These are phyloP conservation scores for Cylindrotheca fusiformis DNA, from an alignment of 108 stramenopile species.

Conservation along the genomic window DNA sequence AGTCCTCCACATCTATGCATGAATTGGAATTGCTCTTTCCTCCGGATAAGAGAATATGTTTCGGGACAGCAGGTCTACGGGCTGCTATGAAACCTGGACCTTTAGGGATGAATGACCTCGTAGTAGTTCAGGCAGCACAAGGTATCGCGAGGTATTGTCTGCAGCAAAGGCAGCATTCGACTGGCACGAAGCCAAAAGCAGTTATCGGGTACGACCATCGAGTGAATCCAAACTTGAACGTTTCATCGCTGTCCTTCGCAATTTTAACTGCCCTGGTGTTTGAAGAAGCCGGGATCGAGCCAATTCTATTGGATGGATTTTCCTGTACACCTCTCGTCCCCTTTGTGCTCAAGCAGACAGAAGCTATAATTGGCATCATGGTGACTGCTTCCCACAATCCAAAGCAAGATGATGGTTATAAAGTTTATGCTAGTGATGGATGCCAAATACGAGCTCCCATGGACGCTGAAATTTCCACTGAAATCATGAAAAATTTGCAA, in stretches of 20 bases:
- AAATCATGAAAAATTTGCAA: conserved; percentile 76
- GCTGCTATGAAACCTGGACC: conserved; percentile 90
- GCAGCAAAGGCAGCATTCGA: conserved; percentile 11
- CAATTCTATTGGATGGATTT: conserved; percentile 80
- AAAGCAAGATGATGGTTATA: conserved; percentile 93
- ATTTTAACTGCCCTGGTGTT: conserved; percentile 84
- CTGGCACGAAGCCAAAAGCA: conserved; percentile 20
- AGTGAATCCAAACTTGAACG: conserved; percentile 34
- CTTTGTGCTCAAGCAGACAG: conserved; percentile 41
- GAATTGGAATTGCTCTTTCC: conserved; percentile 47
- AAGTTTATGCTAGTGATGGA: conserved; percentile 95
- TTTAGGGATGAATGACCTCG: conserved; percentile 91
- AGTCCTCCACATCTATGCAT: conserved; percentile 8
- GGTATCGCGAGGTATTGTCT: conserved; percentile 69
- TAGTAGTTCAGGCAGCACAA: conserved; percentile 91
- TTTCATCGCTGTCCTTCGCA: conserved; percentile 90
- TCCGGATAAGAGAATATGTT: conserved; percentile 61
- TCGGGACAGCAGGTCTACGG: conserved; percentile 95
- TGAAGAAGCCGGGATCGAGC: conserved; percentile 68
- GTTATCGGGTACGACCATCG: conserved; percentile 96
- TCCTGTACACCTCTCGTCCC: conserved; percentile 92
- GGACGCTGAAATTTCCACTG: conserved; percentile 82
- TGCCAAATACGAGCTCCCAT: conserved; percentile 94
- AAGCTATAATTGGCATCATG: conserved; percentile 92
- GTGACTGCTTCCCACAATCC: conserved; percentile 99